These are phyloP conservation scores for Atractiella rhizophila DNA, from an alignment of 768 basidiomycete genomes.

Conservation along the genomic window DNA sequence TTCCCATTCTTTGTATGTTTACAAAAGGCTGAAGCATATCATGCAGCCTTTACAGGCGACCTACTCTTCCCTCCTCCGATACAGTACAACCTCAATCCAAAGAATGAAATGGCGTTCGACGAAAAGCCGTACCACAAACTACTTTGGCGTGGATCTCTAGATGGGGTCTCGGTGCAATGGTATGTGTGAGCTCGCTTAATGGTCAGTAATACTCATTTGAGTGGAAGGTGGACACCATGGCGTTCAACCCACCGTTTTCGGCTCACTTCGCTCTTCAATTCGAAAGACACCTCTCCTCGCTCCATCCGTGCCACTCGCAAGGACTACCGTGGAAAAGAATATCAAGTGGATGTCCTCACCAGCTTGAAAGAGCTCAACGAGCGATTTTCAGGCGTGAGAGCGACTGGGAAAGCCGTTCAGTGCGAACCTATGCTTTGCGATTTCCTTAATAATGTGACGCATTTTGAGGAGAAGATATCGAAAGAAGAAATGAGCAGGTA, in stretches of 20 bases:
- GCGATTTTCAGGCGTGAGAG: conserved; percentile 14
- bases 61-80: neutral
- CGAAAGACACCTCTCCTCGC: conserved; percentile 5
- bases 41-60: neutral
- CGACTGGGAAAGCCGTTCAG: conserved; percentile 15
- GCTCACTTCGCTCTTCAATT: conserved; percentile 12
- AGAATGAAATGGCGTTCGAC: neutral
- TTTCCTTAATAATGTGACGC: conserved; percentile 14
- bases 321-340: conserved; percentile 3
- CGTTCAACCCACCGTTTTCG: conserved; percentile 16
- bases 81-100: neutral
- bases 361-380: conserved; percentile 12
- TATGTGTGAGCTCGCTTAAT: too few species aligned
- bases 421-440: conserved; percentile 15
- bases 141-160: conserved; percentile 1
- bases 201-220: too few species aligned
- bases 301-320: conserved; percentile 11
- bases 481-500: conserved; percentile 13
- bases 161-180: too few species aligned
- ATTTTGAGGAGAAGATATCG: conserved; percentile 13
- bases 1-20: neutral
- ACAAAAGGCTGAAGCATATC: neutral
- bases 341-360: conserved; percentile 9
- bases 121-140: neutral
- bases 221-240: conserved; percentile 17